phyloP scores from a whole-genome alignment of 805 yeast genomes.

The Brettanomyces bruxellensis region DNA sequence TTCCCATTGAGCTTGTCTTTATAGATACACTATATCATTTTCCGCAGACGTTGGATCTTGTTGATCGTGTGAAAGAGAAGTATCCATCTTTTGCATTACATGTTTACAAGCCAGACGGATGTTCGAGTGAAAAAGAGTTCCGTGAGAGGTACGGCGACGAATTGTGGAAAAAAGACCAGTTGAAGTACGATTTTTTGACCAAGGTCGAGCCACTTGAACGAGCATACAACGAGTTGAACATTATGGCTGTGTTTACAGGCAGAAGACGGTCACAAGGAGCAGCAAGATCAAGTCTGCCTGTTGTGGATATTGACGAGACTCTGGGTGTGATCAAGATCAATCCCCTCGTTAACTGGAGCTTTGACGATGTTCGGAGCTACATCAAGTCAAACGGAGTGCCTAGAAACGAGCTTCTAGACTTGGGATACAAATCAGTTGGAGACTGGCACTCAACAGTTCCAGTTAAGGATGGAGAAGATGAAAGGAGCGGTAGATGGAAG shows the following conservation, averaged over 20 bases:
- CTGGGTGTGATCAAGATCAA: slow-evolving; percentile 77
- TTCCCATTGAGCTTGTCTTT: slow-evolving; percentile 67
- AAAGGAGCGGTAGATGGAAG: slow-evolving; percentile 95
- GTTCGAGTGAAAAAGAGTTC: slow-evolving; percentile 53
- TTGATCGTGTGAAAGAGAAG: slow-evolving; percentile 43
- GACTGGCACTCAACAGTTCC: slow-evolving; percentile 94
- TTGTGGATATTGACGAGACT: slow-evolving; percentile 64
- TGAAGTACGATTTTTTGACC: slow-evolving; percentile 72
- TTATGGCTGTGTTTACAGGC: slow-evolving; percentile 87
- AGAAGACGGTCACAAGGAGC: slow-evolving; percentile 89
- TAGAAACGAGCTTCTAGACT: slow-evolving; percentile 71
- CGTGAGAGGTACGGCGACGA: slow-evolving; percentile 58
- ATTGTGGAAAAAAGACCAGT: slow-evolving; percentile 79
- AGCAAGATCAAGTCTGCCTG: slow-evolving; percentile 58
- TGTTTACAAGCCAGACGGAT: slow-evolving; percentile 57
- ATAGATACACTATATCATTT: slow-evolving; percentile 89
- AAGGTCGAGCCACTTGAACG: slow-evolving; percentile 90
- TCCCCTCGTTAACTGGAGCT: slow-evolving; percentile 80
- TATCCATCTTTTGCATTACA: slow-evolving; percentile 48
- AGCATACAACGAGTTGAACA: slow-evolving; percentile 64
- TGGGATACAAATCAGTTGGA: slow-evolving; percentile 87
- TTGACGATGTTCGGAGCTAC: slow-evolving; percentile 60
- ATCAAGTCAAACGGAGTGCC: slow-evolving; percentile 69
- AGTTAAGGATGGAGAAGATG: slow-evolving; percentile 86
- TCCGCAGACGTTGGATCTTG: slow-evolving; percentile 82